Evolutionary conservation across 2,329 filamentous ascomycete species (phyloP), one percentile per base, ranked within the genome.

Genomic region (Sarocladium kiliense): DNA sequence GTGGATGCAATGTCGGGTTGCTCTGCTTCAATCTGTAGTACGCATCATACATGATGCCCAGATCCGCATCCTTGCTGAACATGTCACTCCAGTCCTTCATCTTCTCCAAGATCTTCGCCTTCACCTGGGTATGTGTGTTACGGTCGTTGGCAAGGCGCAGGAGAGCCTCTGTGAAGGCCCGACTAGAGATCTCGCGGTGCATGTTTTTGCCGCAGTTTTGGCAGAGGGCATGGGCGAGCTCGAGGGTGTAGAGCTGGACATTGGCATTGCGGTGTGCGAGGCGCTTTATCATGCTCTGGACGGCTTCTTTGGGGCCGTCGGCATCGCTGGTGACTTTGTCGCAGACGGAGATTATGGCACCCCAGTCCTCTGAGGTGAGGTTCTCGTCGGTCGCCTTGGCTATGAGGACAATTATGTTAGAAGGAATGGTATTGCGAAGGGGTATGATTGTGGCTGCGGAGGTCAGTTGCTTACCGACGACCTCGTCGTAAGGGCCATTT

Each of bases 1-100:
- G 94, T 16, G 92, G 82, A 60, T 96, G 90, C 54, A 99, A 75
- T 61, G 90, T 93, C 2, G 94, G 94, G 74, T 99, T 93, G 81
- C 71, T 74, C 70, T 77, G 76, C 77, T 96, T 95, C 59, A 97
- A 77, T 68, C 88, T 90, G 74, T 86, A 86, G 71, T 93, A 97
- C 57, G 93, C 92, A 66, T 96, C 90, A 69, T 92, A 88, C 94
- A 99, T 99, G 68, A 99, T 96, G 18, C 94, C 94, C 58, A 99
- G 81, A 68, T 97, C 93, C 11, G 91, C 83, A 67, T 97, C 91
- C 58, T 82, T 86, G 64, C 84, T 82, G 69, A 97, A 97, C 89
- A 97, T 96, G 65, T 94, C 89, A 56, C 88, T 86, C 94, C 94
- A 99, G 61, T 93, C 90, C 69, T 89, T 87, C 91, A 97, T 97